Evolutionary conservation across 2,329 filamentous ascomycete species (phyloP).

Genomic region (Apiospora aurea): DNA sequence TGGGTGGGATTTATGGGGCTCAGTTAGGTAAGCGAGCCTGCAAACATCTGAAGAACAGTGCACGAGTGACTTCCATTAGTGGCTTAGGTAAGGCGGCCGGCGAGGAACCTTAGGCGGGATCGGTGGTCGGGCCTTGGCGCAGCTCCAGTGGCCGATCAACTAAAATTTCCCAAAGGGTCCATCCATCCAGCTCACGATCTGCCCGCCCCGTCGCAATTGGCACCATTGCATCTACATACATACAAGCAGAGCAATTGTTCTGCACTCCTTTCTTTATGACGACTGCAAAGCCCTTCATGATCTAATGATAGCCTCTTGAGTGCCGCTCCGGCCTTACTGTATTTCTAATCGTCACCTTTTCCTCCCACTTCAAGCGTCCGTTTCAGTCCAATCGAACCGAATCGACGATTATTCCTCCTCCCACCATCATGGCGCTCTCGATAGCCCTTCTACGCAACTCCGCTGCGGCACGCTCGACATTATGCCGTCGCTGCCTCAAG

Average conservation of each 20-base stretch:
- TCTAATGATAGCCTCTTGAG: not conserved
- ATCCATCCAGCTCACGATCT: not conserved
- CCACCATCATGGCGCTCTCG: slow-evolving; percentile 8
- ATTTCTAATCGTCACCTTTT: not conserved
- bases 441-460: slow-evolving; percentile 1
- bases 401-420: not conserved
- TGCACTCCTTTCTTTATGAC: not conserved
- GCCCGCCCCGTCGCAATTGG: not conserved
- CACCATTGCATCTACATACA: not conserved
- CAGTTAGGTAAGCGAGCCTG: slow-evolving; percentile 1
- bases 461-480: not conserved
- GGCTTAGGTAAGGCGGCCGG: not conserved
- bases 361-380: not conserved
- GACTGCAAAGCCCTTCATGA: not conserved
- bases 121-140: slow-evolving; percentile 5
- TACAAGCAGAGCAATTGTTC: not conserved
- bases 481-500: slow-evolving; percentile 7
- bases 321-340: not conserved
- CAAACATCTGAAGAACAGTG: not conserved
- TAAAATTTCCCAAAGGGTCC: slow-evolving; percentile 15
- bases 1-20: not conserved
- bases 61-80: not conserved
- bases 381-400: not conserved
- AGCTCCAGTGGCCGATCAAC: slow-evolving; percentile 8
- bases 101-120: not conserved